Percentiles rank a stretch among this genome's conserved stretches.
Conservation (phyloP, 768 basidiomycete species). For the Lepiota subincarnata region DNA sequence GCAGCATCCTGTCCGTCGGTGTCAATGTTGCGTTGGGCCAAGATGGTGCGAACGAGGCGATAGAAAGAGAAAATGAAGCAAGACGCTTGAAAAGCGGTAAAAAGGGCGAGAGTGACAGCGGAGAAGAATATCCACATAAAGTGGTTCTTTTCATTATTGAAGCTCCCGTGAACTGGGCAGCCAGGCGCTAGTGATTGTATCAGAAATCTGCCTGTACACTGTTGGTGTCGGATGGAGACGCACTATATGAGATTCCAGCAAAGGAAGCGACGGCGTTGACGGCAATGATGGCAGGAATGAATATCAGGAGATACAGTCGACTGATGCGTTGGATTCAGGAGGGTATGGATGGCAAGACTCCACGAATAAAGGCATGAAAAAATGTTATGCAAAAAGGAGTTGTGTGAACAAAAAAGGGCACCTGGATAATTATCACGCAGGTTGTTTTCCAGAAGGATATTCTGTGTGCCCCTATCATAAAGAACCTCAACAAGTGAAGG, state of each 20-base stretch:
- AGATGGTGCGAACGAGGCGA: slow-evolving; percentile 47
- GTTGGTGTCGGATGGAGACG: slow-evolving; percentile 19
- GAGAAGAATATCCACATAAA: slow-evolving; percentile 55
- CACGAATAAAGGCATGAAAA: slow-evolving; percentile 52
- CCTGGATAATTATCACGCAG: slow-evolving; percentile 30
- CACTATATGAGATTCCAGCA: slow-evolving; percentile 53
- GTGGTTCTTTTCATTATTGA: slow-evolving; percentile 31
- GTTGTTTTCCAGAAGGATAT: not conserved
- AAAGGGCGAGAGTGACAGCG: slow-evolving; percentile 53
- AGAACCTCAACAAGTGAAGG: slow-evolving; percentile 48
- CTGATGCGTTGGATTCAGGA: slow-evolving; percentile 39
- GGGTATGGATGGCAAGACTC: slow-evolving; percentile 54
- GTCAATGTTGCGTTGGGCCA: slow-evolving; percentile 52
- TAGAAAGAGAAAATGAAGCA: slow-evolving; percentile 57
- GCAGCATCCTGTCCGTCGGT: slow-evolving; percentile 36
- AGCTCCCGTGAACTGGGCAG: slow-evolving; percentile 34
- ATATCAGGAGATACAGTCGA: slow-evolving; percentile 41
- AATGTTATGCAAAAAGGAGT: slow-evolving; percentile 59
- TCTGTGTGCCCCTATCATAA: slow-evolving; percentile 52
- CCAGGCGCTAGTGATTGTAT: not conserved
- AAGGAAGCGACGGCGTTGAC: slow-evolving; percentile 65
- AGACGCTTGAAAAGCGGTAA: slow-evolving; percentile 53
- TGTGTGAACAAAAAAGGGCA: slow-evolving; percentile 60
- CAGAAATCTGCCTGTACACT: not conserved
- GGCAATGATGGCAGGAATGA: slow-evolving; percentile 52